A percentile compares a stretch with the other conserved stretches of the same genome.
Conservation (phyloP, 257 asterid species). For the Solanum peruvianum region DNA sequence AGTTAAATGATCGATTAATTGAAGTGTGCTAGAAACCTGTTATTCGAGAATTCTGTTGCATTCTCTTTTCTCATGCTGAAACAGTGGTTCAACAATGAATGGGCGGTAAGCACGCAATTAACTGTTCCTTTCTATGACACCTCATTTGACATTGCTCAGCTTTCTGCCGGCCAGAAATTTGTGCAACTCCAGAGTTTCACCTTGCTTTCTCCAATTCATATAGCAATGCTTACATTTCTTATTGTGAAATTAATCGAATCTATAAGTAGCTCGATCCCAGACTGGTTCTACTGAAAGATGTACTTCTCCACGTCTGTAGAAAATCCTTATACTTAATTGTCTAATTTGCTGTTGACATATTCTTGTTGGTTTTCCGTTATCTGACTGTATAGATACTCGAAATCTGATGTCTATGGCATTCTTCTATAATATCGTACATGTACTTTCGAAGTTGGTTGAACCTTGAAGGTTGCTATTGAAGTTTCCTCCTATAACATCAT, state of each 20-base stretch:
- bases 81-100: too few relatives aligned
- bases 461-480: neutral
- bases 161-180: too few relatives aligned
- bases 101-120: neutral
- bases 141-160: neutral
- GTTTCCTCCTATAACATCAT: neutral
- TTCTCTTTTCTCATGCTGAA: neutral
- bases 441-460: neutral
- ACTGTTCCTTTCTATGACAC: neutral
- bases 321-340: neutral
- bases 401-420: neutral
- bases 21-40: neutral
- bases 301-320: too few relatives aligned
- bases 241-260: too few relatives aligned
- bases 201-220: too few relatives aligned
- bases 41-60: neutral
- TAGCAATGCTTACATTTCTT: too few relatives aligned
- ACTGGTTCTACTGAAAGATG: too few relatives aligned
- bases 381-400: neutral
- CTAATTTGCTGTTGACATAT: neutral
- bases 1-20: neutral
- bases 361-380: neutral
- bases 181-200: too few relatives aligned
- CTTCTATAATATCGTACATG: neutral
- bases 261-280: too few relatives aligned